Base-by-base conservation (phyloP, 495 filamentous ascomycete species). In the Aspergillus asperescens region DNA sequence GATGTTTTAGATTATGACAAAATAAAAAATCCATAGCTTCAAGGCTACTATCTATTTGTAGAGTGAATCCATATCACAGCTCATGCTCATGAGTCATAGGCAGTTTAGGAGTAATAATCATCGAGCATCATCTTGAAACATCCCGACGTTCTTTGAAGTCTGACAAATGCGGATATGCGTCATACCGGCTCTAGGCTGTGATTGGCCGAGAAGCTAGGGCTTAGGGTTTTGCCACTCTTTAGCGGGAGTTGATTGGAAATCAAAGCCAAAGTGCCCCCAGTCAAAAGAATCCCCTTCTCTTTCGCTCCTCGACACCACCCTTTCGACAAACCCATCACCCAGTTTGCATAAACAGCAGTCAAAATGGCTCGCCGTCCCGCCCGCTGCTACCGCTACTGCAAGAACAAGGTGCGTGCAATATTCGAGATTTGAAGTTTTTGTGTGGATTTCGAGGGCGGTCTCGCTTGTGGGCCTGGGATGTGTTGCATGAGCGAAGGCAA, bases 331-430 rank as follows among this genome's bases (percentile, higher is more conserved):
- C 63, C 56, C 59, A 59, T 63, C 61, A 59, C 57, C 61, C 32
- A 54, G 72, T 76, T 77, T 71, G 70, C 74, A 78, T 63, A 73
- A 77, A 77, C 71, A 72, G 72, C 73, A 78, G 64, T 73, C 84
- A 88, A 83, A 77, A 98, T 98, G 93, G 93, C 93, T 69, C 88
- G 93, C 73, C 88, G 93, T 81, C 93, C 93, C 64, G 93, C 93
- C 62, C 83, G 94, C 79, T 98, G 93, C 79, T 98, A 98, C 85
- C 90, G 93, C 75, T 98, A 98, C 85, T 98, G 93, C 89, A 97
- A 97, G 89, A 96, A 96, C 86, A 96, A 96, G 92, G 89, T 93
- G 72, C 76, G 85, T 81, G 55, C 54, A 40, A 48, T 43, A 29
- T 39, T 38, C 45, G 48, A 43, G 54, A 48, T 60, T 54, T 63